Evolutionary conservation across 1,284 basidiomycete species (phyloP).

Genomic region (Dichomitus squalens): DNA sequence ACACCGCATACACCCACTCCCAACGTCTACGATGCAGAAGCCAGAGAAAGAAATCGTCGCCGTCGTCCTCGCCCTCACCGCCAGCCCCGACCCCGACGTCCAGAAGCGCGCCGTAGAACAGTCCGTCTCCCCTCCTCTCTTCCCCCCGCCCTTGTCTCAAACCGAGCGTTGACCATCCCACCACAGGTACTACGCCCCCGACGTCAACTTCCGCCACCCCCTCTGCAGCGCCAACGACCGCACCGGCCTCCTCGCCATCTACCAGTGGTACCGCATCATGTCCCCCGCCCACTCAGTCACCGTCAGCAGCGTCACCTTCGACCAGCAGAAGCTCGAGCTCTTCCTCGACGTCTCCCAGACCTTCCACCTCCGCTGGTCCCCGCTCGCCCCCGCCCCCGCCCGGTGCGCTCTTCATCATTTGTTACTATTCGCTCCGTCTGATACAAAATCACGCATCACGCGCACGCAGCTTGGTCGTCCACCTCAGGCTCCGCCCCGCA

Average conservation of each 20-base stretch:
- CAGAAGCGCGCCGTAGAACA: constrained; percentile 49
- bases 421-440: too few species aligned
- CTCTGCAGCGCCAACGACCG: constrained; percentile 53
- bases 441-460: neutral
- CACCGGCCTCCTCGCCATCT: constrained; percentile 52
- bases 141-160: neutral
- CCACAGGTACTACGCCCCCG: constrained; percentile 49
- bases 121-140: constrained; percentile 16
- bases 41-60: constrained; percentile 50
- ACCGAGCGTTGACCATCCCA: constrained; percentile 35
- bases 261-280: constrained; percentile 65
- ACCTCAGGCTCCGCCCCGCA: constrained; percentile 48
- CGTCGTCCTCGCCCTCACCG: constrained; percentile 47
- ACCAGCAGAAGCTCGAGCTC: constrained; percentile 39
- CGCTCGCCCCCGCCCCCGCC: constrained; percentile 46
- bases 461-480: constrained; percentile 34
- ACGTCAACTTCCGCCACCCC: constrained; percentile 59
- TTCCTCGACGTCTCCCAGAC: constrained; percentile 51
- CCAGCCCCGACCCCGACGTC: constrained; percentile 47
- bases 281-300: constrained; percentile 48
- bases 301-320: constrained; percentile 49
- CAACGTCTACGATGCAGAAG: constrained; percentile 56
- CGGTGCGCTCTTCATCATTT: constrained; percentile 36
- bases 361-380: constrained; percentile 56
- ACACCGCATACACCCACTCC: neutral